Evolutionary conservation across 331 rosid genomes (phyloP).

Genomic region (Acacia concinna): DNA sequence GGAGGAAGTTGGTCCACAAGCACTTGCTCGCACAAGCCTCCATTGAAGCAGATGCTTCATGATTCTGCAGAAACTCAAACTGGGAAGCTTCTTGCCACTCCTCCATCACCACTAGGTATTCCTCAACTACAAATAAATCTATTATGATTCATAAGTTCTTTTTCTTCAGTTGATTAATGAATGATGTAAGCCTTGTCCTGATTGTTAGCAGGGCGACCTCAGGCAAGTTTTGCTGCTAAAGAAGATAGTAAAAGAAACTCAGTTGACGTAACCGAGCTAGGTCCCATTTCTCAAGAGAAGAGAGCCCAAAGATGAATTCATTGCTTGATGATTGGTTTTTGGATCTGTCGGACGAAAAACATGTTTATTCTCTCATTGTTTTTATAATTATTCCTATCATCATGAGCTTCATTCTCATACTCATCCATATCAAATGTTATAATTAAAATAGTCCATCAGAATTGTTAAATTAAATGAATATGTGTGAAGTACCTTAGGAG

Average conservation of each 20-base stretch:
- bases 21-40: constrained; percentile 4
- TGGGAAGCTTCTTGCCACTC: neutral
- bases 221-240: neutral
- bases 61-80: neutral
- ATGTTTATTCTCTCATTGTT: neutral
- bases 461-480: neutral
- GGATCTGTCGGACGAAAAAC: neutral
- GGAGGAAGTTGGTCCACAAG: constrained; percentile 16
- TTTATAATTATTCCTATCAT: neutral
- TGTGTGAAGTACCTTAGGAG: neutral
- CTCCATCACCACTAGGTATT: neutral
- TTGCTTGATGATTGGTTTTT: neutral
- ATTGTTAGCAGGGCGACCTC: neutral
- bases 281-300: neutral
- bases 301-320: neutral
- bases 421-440: neutral
- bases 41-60: neutral
- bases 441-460: neutral
- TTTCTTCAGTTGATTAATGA: neutral
- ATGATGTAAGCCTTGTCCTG: neutral
- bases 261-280: neutral
- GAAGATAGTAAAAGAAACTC: neutral
- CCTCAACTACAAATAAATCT: neutral
- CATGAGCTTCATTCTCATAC: neutral
- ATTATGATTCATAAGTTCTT: neutral